Evolutionary conservation across 78 protist species (phyloP), one percentile per base, ranked within the genome.

Genomic region (Polysphondylium violaceum): DNA sequence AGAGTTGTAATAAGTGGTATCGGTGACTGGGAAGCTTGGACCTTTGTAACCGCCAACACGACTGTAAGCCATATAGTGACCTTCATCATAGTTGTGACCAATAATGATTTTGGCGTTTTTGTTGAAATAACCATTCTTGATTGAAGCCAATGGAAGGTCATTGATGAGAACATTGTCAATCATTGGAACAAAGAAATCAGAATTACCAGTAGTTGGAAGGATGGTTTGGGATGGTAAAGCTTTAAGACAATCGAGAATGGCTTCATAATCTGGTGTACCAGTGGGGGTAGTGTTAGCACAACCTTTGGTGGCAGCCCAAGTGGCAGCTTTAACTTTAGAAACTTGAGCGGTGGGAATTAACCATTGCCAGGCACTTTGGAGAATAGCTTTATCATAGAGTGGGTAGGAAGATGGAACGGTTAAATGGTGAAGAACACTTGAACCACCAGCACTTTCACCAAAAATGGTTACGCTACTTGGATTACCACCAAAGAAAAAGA

Each of bases 401-500:
- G 23, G 23, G 74, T n/a, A 67, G 5, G 93, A 81, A 0, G 61
- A 16, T 41, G 74, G 87, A 21, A 27, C 36, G 33, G 60, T 43
- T 38, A 91, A 41, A 40, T 92, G 97, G 31, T 71, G 36, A 14
- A 60, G 31, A 27, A 94, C 97, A 2, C 88, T 56, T 0, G 85
- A 55, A 19, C 93, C 96, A 41, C 97, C 97, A 21, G 97, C 97
- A 1, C 88, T 68, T 38, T 95, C 96, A 59, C 97, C 96, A 56
- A 74, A 83, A 74, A 95, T 85, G 16, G 96, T 85, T 14, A 95
- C 94, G 27, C 27, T n/a, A 16, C 11, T 6, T 0, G 93, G 65
- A 58, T 95, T 85, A 38, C 97, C 97, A 60, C 95, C 95, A 88
- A 96, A 96, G 23, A 79, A 56, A 27, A 47, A 63, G 63, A 96